Evolutionary conservation across 257 asterid genomes (phyloP), one percentile per base, ranked within the genome.

Genomic region (Fraxinus americana): DNA sequence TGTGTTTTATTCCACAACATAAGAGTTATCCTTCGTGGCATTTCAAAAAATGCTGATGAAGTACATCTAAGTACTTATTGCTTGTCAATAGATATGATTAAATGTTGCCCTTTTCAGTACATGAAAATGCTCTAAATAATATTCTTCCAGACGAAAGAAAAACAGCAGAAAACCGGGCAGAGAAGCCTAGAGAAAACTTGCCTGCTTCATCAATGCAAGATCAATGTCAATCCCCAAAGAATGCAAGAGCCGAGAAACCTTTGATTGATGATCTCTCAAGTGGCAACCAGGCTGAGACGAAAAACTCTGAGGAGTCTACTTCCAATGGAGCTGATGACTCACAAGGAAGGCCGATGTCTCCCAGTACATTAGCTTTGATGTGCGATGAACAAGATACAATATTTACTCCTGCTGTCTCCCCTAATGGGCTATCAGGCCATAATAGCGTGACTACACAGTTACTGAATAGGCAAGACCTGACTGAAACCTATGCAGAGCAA

Each of bases 351-450:
- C 96, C 98, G 41, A 86, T 89, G 96, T 96, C 99, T 72, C 99
- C 98, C 16, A 93, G 96, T 82, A 96, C 98, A 25, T 85, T 93
- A 85, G 99, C 99, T 75, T 88, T 96, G 80, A 92, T 96, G 98
- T 96, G 99, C 29, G 97, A 96, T 54, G 99, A 96, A 85, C 89
- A 86, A 82, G 97, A 91, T 77, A 78, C 94, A 7, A 84, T 92
- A 90, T 94, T 92, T 82, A 43, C 90, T 79, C 45, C 90, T 54
- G 79, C 78, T 81, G 77, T 88, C 89, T 81, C 94, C 77, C 75
- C 89, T 9, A 86, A 87, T 86, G 89, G 89, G 23, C 76, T 84
- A 66, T 85, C 50, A 61, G 88, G 79, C 74, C 87, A 84, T 63
- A 78, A 74, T 71, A 85, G 79, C 71, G 79, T 73, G 27, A 80